phyloP scores from a whole-genome alignment of 768 basidiomycete genomes.

The Amanita rubescens region DNA sequence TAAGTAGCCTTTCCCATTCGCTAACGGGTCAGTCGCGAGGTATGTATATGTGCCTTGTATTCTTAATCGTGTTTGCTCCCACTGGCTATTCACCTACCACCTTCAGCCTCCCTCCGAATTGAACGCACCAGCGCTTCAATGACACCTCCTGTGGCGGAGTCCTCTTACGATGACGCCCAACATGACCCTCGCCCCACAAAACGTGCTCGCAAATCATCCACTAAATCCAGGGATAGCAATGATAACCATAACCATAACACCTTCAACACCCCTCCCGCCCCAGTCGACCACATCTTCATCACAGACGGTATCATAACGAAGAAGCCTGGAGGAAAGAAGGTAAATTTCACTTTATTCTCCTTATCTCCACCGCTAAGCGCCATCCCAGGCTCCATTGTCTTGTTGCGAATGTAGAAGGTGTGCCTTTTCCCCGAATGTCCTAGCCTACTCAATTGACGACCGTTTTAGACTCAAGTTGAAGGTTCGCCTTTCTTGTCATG shows the following conservation, averaged over 20 bases:
- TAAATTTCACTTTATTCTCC: slow-evolving; percentile 13
- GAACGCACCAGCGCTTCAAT: slow-evolving; percentile 4
- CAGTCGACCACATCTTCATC: slow-evolving; percentile 45
- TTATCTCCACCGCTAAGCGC: background rate
- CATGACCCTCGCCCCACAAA: slow-evolving; percentile 4
- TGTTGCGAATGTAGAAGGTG: slow-evolving; percentile 61
- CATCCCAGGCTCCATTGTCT: slow-evolving; percentile 41
- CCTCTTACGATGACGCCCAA: slow-evolving; percentile 4
- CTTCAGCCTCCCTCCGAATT: slow-evolving; percentile 9
- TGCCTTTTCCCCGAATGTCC: background rate
- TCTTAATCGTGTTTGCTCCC: slow-evolving; percentile 1
- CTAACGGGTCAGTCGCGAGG: background rate
- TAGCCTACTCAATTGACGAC: background rate
- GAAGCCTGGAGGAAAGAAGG: slow-evolving; percentile 43
- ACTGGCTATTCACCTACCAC: slow-evolving; percentile 5
- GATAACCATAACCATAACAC: background rate
- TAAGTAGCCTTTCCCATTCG: background rate
- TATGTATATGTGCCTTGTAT: slow-evolving; percentile 6
- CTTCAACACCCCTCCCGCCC: slow-evolving; percentile 14
- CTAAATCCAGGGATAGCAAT: background rate
- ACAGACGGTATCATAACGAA: slow-evolving; percentile 38
- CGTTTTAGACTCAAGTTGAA: slow-evolving; percentile 44
- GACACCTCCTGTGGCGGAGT: background rate
- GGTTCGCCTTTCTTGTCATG: slow-evolving; percentile 24
- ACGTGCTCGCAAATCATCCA: slow-evolving; percentile 7